Conservation (phyloP, 495 filamentous ascomycete genomes). For the Collariella sp. region DNA sequence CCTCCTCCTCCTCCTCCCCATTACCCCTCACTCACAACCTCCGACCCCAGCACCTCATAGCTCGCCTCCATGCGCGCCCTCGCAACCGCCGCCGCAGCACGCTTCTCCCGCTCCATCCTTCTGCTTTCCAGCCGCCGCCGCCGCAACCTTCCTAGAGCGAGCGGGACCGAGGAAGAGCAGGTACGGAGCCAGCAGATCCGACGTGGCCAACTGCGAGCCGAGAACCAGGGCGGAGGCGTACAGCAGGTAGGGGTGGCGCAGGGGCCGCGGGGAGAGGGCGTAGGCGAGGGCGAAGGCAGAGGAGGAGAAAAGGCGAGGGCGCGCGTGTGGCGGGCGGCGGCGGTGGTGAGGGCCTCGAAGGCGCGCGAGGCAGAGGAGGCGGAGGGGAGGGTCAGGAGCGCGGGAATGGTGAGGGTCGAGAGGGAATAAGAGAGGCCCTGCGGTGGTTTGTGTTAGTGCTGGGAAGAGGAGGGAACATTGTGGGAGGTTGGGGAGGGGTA, state of each 20-base stretch:
- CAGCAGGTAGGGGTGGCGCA: slow-evolving; percentile 75
- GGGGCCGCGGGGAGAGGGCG: slow-evolving; percentile 56
- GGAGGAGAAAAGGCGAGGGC: slow-evolving; percentile 52
- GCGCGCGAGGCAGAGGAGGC: slow-evolving; percentile 56
- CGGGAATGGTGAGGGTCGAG: slow-evolving; percentile 61
- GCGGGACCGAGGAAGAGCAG: slow-evolving; percentile 38
- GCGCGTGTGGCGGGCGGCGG: slow-evolving; percentile 51
- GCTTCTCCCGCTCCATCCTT: slow-evolving; percentile 16
- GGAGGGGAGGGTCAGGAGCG: slow-evolving; percentile 67
- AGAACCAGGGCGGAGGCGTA: slow-evolving; percentile 60
- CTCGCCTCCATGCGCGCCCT: slow-evolving; percentile 44
- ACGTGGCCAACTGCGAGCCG: slow-evolving; percentile 43
- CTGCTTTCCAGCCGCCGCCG: slow-evolving; percentile 15
- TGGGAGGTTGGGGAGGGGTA: no score
- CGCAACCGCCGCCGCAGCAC: slow-evolving; percentile 16
- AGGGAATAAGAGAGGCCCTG: slow-evolving; percentile 82
- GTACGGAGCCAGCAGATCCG: slow-evolving; percentile 47
- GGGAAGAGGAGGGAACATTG: no score
- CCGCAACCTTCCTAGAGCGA: slow-evolving; percentile 8
- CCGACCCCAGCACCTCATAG: slow-evolving; percentile 54
- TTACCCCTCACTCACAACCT: slow-evolving; percentile 40
- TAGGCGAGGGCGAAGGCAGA: slow-evolving; percentile 64
- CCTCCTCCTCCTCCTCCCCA: slow-evolving; percentile 29
- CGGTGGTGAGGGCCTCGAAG: slow-evolving; percentile 52
- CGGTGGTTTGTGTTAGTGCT: neutral